Conservation (phyloP, 2,329 filamentous ascomycete genomes). For the Cercospora canescens region DNA sequence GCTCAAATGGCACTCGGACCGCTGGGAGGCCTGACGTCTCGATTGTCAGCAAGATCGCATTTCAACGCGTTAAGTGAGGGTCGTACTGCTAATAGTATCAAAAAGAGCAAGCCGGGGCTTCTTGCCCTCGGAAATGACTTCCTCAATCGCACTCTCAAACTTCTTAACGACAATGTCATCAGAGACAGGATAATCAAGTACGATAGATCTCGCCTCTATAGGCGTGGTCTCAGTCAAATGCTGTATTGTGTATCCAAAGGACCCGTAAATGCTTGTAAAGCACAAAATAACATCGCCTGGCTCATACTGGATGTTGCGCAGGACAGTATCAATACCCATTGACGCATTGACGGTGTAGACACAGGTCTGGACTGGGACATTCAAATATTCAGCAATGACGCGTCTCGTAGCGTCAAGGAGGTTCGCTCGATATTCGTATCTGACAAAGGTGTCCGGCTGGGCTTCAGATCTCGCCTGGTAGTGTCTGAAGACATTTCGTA, state of each 20-base stretch:
- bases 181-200: slow-evolving; percentile 66
- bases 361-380: slow-evolving; percentile 63
- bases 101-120: slow-evolving; percentile 71
- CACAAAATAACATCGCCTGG: slow-evolving; percentile 73
- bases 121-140: slow-evolving; percentile 57
- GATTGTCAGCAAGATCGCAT: not conserved
- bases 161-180: slow-evolving; percentile 64
- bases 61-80: not conserved
- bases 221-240: slow-evolving; percentile 68
- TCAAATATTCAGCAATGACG: slow-evolving; percentile 65
- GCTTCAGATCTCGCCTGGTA: slow-evolving; percentile 68
- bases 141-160: slow-evolving; percentile 60
- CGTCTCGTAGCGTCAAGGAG: slow-evolving; percentile 65
- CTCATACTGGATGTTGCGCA: slow-evolving; percentile 69
- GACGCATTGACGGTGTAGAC: slow-evolving; percentile 84
- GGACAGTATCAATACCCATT: slow-evolving; percentile 71
- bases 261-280: slow-evolving; percentile 77
- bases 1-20: slow-evolving; percentile 75
- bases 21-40: slow-evolving; percentile 61
- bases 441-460: slow-evolving; percentile 73
- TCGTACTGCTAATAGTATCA: slow-evolving; percentile 67
- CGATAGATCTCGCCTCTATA: slow-evolving; percentile 54
- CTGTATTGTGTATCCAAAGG: slow-evolving; percentile 70
- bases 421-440: slow-evolving; percentile 60
- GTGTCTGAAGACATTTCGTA: slow-evolving; percentile 62